Evolutionary conservation across 140 eudicot genomes (phyloP).

Genomic region (Oenanthe javanica): DNA sequence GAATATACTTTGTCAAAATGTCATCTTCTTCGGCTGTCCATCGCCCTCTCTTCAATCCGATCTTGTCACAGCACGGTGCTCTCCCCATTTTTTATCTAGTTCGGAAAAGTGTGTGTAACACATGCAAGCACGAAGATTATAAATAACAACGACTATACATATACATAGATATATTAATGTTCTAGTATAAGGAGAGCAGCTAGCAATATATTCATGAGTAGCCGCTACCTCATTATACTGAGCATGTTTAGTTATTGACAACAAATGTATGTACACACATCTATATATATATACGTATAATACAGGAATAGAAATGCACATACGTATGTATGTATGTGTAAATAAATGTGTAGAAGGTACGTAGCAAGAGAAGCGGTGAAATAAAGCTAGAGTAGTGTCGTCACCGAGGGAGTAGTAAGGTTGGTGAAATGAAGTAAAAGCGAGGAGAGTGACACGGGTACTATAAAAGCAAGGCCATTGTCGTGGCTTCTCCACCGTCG

Average conservation of each 20-base stretch:
- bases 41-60: slow-evolving; percentile 69
- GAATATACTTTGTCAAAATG: slow-evolving; percentile 46
- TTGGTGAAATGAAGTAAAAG: slow-evolving; percentile 10
- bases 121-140: too few species aligned
- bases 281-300: too few species aligned
- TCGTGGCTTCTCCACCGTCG: slow-evolving; percentile 65
- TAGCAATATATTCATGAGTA: too few species aligned
- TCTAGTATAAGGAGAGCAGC: too few species aligned
- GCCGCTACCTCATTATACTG: too few species aligned
- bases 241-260: too few species aligned
- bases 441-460: slow-evolving; percentile 39
- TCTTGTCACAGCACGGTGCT: slow-evolving; percentile 86
- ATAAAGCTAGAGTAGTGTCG: neutral
- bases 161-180: too few species aligned
- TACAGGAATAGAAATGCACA: too few species aligned
- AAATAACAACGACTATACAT: too few species aligned
- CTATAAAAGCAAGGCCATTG: slow-evolving; percentile 17
- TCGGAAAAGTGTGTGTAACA: neutral
- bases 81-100: slow-evolving; percentile 43
- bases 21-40: slow-evolving; percentile 84
- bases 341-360: too few species aligned
- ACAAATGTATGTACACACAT: too few species aligned
- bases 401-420: neutral
- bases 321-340: neutral
- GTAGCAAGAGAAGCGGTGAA: neutral